Conservation (phyloP, 108 stramenopile species). For the Pseudonitzschia multistriata region DNA sequence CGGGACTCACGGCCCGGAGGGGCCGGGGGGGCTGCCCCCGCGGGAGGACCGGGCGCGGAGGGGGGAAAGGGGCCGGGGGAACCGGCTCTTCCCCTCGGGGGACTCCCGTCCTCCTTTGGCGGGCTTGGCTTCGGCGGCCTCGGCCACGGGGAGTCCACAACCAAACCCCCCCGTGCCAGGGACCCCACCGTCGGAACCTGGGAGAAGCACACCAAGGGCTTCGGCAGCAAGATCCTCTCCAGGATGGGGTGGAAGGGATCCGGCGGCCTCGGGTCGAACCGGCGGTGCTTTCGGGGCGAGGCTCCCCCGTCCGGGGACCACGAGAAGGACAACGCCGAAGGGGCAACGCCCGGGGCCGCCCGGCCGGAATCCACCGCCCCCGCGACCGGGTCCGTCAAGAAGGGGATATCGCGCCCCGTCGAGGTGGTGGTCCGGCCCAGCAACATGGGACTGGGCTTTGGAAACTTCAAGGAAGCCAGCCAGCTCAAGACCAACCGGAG, state of each 20-base stretch:
- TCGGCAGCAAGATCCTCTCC: constrained; percentile 84
- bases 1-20: background rate
- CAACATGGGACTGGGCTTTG: constrained; percentile 87
- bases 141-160: background rate
- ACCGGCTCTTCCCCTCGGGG: background rate
- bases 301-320: background rate
- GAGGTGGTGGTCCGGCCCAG: constrained; percentile 89
- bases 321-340: background rate
- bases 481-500: constrained; percentile 70
- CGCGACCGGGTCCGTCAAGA: constrained; percentile 1
- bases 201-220: constrained; percentile 97
- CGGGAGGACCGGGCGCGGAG: background rate
- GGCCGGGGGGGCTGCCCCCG: background rate
- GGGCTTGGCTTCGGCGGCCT: background rate
- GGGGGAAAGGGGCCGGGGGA: background rate
- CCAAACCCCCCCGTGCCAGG: constrained; percentile 10
- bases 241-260: constrained; percentile 91
- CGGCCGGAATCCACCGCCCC: background rate
- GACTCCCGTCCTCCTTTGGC: constrained; percentile 24
- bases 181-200: constrained; percentile 74
- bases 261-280: constrained; percentile 81
- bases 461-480: constrained; percentile 80
- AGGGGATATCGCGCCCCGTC: constrained; percentile 84
- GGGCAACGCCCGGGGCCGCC: background rate
- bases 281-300: constrained; percentile 13